Evolutionary conservation across 177 flowering plant species (phyloP).

Genomic region (Telopea speciosissima): DNA sequence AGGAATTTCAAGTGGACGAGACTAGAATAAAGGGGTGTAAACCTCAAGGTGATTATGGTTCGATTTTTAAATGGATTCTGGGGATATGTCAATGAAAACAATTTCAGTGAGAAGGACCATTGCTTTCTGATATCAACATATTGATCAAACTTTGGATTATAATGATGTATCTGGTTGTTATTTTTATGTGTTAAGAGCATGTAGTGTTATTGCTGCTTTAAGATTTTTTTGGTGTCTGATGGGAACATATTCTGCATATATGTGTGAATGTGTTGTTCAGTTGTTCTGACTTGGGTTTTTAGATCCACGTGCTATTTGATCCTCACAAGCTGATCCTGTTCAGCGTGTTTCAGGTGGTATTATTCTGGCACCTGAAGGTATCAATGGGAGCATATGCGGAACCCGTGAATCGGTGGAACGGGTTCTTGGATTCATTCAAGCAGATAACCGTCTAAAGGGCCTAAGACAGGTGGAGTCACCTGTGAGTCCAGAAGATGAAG

Average conservation of each 20-base stretch:
- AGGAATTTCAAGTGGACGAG: too few relatives aligned
- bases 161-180: not conserved
- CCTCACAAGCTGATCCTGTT: conserved; percentile 57
- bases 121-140: not conserved
- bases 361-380: conserved; percentile 94
- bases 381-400: conserved; percentile 97
- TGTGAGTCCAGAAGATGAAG: conserved; percentile 94
- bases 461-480: conserved; percentile 81
- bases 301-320: conserved; percentile 4
- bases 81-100: too few relatives aligned
- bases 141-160: not conserved
- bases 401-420: conserved; percentile 65
- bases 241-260: not conserved
- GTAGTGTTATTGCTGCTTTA: too few relatives aligned
- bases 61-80: too few relatives aligned
- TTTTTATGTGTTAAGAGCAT: too few relatives aligned
- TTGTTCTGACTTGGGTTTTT: not conserved
- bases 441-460: conserved; percentile 62
- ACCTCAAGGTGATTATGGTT: too few relatives aligned
- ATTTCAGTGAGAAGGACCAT: not conserved
- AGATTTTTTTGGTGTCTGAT: not conserved
- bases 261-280: not conserved
- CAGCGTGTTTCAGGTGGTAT: conserved; percentile 99
- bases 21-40: too few relatives aligned
- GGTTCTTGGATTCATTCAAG: conserved; percentile 69